A percentile compares a stretch with the other conserved stretches of the same genome.
phyloP scores from a whole-genome alignment of 495 filamentous ascomycete genomes.

The Margaritispora aquatica region DNA sequence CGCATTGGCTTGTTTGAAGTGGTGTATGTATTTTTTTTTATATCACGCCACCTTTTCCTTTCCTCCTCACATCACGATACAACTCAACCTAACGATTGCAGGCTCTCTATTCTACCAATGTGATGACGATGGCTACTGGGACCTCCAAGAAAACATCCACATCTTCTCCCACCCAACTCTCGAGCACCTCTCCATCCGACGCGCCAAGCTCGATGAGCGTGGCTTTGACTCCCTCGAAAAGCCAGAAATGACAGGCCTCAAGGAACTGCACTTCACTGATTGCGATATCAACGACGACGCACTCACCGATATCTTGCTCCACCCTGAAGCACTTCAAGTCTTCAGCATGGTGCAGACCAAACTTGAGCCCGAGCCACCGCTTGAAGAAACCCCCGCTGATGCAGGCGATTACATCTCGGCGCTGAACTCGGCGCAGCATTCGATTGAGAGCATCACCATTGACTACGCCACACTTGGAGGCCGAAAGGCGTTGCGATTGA shows the following conservation, averaged over 20 bases:
- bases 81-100: neutral
- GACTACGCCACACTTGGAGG: slow-evolving; percentile 25
- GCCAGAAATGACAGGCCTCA: slow-evolving; percentile 24
- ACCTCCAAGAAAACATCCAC: slow-evolving; percentile 31
- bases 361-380: slow-evolving; percentile 18
- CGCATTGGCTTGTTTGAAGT: slow-evolving; percentile 28
- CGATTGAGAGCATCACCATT: slow-evolving; percentile 26
- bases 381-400: slow-evolving; percentile 28
- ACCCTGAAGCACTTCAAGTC: slow-evolving; percentile 25
- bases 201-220: slow-evolving; percentile 24
- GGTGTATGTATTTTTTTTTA: slow-evolving; percentile 13
- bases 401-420: slow-evolving; percentile 30
- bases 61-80: neutral
- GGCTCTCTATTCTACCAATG: slow-evolving; percentile 26
- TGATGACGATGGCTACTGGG: slow-evolving; percentile 28
- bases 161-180: slow-evolving; percentile 32
- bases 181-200: slow-evolving; percentile 25
- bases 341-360: slow-evolving; percentile 27
- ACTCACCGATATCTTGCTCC: slow-evolving; percentile 28
- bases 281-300: slow-evolving; percentile 33
- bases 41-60: neutral
- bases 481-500: slow-evolving; percentile 21
- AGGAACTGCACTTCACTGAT: slow-evolving; percentile 26
- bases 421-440: slow-evolving; percentile 22
- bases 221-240: slow-evolving; percentile 29